Percentiles rank a stretch among this genome's conserved stretches.
Conservation (phyloP, 2,329 filamentous ascomycete genomes). For the Ophiostoma piceae region DNA sequence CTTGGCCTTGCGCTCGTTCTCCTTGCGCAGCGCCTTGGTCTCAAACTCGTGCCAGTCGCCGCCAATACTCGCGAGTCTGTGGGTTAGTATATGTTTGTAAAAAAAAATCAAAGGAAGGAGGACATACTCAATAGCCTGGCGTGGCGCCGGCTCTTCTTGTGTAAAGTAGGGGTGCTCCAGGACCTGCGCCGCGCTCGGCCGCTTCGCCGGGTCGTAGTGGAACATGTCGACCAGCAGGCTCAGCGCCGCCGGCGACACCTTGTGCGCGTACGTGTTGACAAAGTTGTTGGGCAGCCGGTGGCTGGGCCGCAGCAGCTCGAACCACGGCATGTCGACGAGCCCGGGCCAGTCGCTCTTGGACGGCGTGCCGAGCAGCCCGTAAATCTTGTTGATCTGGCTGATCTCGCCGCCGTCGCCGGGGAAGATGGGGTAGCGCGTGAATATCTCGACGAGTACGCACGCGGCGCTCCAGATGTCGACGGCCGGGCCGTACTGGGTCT, state of each 20-base stretch:
- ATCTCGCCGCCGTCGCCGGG: slow-evolving; percentile 94
- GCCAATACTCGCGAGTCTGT: slow-evolving; percentile 68
- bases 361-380: slow-evolving; percentile 83
- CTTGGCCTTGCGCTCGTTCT: slow-evolving; percentile 66
- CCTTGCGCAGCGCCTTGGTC: slow-evolving; percentile 86
- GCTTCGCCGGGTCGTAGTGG: slow-evolving; percentile 75
- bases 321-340: slow-evolving; percentile 94
- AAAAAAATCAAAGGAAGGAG: background rate
- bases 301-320: slow-evolving; percentile 77
- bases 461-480: slow-evolving; percentile 97
- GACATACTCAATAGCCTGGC: slow-evolving; percentile 75
- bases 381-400: slow-evolving; percentile 95
- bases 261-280: slow-evolving; percentile 72
- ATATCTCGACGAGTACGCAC: slow-evolving; percentile 94
- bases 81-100: background rate
- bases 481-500: slow-evolving; percentile 82
- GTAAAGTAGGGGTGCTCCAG: slow-evolving; percentile 85
- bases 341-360: slow-evolving; percentile 80
- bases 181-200: slow-evolving; percentile 78
- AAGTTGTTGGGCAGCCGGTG: slow-evolving; percentile 70
- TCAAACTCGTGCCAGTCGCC: slow-evolving; percentile 99
- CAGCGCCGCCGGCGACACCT: slow-evolving; percentile 73
- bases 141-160: slow-evolving; percentile 68
- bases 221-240: slow-evolving; percentile 82
- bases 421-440: slow-evolving; percentile 88